Conservation (phyloP, 1,284 basidiomycete genomes). For the Ganoderma meredithae region DNA sequence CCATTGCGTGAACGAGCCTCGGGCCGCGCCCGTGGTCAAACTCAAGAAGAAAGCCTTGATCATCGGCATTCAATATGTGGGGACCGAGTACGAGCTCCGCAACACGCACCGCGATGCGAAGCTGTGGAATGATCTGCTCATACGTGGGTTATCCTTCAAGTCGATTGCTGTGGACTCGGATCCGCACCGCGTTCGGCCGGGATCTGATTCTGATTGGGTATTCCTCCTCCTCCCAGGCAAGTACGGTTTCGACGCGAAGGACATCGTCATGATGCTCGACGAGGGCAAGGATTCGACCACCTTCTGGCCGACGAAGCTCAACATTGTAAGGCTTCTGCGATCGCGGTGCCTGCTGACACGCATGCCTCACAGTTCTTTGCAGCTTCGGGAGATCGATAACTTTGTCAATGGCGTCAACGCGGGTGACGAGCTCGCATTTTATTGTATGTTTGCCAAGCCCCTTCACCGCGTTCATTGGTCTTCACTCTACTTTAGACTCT, state of each 20-base stretch:
- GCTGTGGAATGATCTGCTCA: not conserved
- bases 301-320: not conserved
- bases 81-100: not conserved
- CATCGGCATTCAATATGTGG: not conserved
- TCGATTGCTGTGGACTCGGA: not conserved
- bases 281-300: not conserved
- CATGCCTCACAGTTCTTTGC: no score
- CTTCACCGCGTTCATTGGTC: not conserved
- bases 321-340: not conserved
- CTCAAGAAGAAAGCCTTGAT: conserved; percentile 5
- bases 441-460: not conserved
- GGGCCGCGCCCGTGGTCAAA: not conserved
- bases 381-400: conserved; percentile 2
- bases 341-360: no score
- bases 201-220: not conserved
- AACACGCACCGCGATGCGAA: not conserved
- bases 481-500: conserved; percentile 13
- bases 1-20: not conserved
- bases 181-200: not conserved
- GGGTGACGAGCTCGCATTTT: not conserved
- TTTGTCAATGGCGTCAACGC: not conserved
- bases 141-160: conserved; percentile 4
- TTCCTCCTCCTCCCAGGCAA: not conserved
- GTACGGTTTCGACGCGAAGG: not conserved
- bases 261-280: conserved; percentile 10